Base-by-base conservation (phyloP, 257 asterid species). In the Eucommia ulmoides region DNA sequence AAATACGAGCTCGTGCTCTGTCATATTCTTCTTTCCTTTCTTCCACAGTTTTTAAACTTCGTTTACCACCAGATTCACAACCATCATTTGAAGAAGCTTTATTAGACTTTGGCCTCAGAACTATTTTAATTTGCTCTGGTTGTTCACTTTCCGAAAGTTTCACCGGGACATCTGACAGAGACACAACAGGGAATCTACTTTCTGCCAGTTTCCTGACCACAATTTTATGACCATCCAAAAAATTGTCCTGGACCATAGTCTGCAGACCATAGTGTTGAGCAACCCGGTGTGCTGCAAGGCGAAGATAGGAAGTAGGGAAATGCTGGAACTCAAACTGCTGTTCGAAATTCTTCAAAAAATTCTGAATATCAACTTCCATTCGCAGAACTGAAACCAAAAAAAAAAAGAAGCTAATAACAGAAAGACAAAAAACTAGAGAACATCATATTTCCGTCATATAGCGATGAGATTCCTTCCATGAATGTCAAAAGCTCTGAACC, bases 251-350 rank as follows among this genome's bases (percentile, higher is more conserved):
- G 45, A 72, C 88, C 75, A 70, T 72, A 41, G 88, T 84, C 72
- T 71, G 95, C 77, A 88, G 55, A 55, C 93, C 89, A 63, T 84
- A 88, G 79, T 88, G 93, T 60, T 88, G 97, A 64, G 95, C 89
- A 60, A 88, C 95, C 59, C 97, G 81, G 66, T 88, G 97, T 1
- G 94, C 98, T 16, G 94, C 98, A 59, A 85, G 88, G 22, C 96
- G 96, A 22, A 89, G 91, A 61, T 89, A 89, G 45, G 96, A 89
- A 54, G 92, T 80, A 10, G 98, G 93, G 51, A 89, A 78, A 55
- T 74, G 91, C 11, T 76, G 96, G 63, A 89, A 89, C 72, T 85
- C 98, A 63, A 89, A 80, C 61, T 82, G 88, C 41, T 69, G 83
- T 26, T 26, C n/a, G n/a, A n/a, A n/a, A n/a, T n/a, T n/a, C n/a